A percentile compares a stretch with the other conserved stretches of the same genome.
Conservation (phyloP, 768 basidiomycete species). For the Termitomyces bulborhizus region DNA sequence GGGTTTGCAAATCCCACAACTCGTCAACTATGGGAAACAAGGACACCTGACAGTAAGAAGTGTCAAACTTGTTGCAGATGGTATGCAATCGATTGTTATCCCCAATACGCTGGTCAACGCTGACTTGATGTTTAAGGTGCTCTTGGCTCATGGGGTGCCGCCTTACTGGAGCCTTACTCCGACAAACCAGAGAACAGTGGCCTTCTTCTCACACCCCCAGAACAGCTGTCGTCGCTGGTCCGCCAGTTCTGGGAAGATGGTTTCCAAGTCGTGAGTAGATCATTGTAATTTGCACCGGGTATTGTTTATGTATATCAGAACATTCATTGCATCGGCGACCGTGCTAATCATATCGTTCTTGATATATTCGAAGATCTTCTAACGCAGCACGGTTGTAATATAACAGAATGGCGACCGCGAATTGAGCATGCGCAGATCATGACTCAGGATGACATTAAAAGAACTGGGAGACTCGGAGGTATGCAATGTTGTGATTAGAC, state of each 20-base stretch:
- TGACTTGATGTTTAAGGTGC: constrained; percentile 46
- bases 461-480: constrained; percentile 73
- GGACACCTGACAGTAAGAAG: constrained; percentile 53
- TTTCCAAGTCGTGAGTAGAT: constrained; percentile 73
- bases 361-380: constrained; percentile 76
- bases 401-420: constrained; percentile 57
- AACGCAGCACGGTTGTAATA: constrained; percentile 27
- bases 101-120: background rate
- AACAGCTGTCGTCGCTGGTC: constrained; percentile 47
- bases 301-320: constrained; percentile 42
- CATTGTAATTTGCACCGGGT: background rate
- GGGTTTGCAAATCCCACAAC: constrained; percentile 52
- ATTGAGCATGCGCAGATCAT: constrained; percentile 95
- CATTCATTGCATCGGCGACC: constrained; percentile 85
- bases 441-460: constrained; percentile 57
- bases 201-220: constrained; percentile 54
- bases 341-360: constrained; percentile 76
- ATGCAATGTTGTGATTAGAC: constrained; percentile 14
- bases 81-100: constrained; percentile 24
- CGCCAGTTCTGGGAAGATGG: constrained; percentile 62
- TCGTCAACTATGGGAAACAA: constrained; percentile 53
- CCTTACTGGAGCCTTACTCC: constrained; percentile 77
- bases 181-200: constrained; percentile 72
- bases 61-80: constrained; percentile 76
- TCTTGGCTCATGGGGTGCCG: constrained; percentile 89